phyloP scores from a whole-genome alignment of 345 rosid genomes.

The Eucalyptus erythrocorys region DNA sequence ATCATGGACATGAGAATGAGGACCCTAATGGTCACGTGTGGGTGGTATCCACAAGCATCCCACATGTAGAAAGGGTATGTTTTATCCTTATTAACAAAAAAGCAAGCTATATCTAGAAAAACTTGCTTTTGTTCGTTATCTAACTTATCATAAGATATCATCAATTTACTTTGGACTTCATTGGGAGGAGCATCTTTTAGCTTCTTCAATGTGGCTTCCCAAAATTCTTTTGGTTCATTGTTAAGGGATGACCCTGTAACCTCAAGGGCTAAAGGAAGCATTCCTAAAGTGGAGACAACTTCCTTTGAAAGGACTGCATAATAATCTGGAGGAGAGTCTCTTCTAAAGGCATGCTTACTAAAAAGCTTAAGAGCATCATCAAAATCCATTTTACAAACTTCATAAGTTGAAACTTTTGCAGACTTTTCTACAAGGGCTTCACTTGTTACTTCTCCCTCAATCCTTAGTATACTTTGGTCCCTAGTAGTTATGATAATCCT shows the following conservation, averaged over 20 bases:
- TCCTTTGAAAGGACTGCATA: rapidly evolving
- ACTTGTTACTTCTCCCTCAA: neutral
- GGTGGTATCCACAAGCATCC: no score
- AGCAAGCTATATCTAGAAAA: neutral
- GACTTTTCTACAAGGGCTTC: neutral
- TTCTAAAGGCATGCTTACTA: neutral
- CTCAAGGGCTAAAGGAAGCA: neutral
- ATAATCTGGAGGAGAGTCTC: neutral
- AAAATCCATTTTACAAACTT: neutral
- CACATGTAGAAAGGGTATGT: no score
- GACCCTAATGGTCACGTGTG: no score
- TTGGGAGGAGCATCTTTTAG: rapidly evolving
- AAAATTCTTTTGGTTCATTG: rapidly evolving
- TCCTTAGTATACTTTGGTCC: neutral
- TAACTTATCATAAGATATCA: neutral
- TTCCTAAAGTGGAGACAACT: neutral
- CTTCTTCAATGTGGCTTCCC: neutral
- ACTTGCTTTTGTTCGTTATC: neutral
- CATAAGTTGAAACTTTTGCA: neutral
- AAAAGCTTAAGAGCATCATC: neutral
- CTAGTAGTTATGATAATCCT: neutral
- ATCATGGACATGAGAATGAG: no score
- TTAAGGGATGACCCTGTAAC: neutral
- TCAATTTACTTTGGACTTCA: neutral
- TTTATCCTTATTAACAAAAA: no score